Evolutionary conservation across 1,284 basidiomycete genomes (phyloP).

Genomic region (Cystobasidiaceae sp.): DNA sequence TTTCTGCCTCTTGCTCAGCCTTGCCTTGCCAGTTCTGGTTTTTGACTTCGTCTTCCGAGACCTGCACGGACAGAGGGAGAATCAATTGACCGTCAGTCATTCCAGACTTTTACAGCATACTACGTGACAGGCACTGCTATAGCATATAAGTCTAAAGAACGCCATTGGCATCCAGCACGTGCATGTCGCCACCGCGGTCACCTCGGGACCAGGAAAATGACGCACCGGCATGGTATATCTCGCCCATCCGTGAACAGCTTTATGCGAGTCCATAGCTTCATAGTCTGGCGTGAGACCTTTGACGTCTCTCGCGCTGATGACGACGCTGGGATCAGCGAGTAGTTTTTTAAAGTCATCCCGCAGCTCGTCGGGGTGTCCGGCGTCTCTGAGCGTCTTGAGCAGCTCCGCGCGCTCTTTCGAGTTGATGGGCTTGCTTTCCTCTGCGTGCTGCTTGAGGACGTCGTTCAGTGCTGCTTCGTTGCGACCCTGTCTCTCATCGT

Average conservation of each 20-base stretch:
- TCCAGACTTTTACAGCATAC: not conserved
- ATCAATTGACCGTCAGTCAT: slow-evolving; percentile 9
- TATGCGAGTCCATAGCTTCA: not conserved
- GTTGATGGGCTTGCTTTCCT: slow-evolving; percentile 10
- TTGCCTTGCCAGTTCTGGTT: slow-evolving; percentile 38
- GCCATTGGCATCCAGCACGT: no score
- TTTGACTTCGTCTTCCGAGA: slow-evolving; percentile 26
- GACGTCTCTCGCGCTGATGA: slow-evolving; percentile 32
- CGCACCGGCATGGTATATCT: slow-evolving; percentile 3
- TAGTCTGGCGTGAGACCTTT: slow-evolving; percentile 32
- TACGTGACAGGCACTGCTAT: no score
- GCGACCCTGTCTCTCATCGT: no score
- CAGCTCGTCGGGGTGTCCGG: slow-evolving; percentile 6
- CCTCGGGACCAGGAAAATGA: no score
- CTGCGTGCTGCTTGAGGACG: not conserved
- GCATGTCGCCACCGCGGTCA: no score
- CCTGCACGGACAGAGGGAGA: not conserved
- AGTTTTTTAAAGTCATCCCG: slow-evolving; percentile 9
- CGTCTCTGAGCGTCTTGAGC: slow-evolving; percentile 3
- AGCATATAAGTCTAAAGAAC: not conserved
- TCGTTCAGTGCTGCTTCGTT: not conserved
- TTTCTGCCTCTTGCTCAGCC: slow-evolving; percentile 38
- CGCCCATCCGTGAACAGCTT: slow-evolving; percentile 28
- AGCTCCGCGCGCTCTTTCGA: slow-evolving; percentile 16
- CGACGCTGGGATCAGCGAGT: not conserved